A percentile compares a stretch with the other conserved stretches of the same genome.
Evolutionary conservation across 2,329 filamentous ascomycete species (phyloP).

Genomic region (Lojkania enalia): DNA sequence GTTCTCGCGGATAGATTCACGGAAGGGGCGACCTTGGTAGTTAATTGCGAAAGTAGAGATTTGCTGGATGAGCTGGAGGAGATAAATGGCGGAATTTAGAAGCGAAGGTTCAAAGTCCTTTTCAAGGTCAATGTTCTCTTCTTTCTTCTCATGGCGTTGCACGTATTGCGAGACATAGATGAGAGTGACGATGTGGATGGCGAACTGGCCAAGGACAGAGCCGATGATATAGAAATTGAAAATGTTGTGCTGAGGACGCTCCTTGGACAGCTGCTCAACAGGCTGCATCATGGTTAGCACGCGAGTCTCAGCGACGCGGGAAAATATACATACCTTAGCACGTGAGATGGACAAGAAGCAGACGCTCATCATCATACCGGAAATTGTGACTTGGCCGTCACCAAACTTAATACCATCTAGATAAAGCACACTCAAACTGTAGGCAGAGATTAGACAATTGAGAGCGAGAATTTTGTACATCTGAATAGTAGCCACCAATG

Average conservation of each 20-base stretch:
- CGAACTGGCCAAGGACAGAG: slow-evolving; percentile 95
- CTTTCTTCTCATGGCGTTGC: slow-evolving; percentile 74
- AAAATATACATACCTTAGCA: slow-evolving; percentile 67
- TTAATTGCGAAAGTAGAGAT: slow-evolving; percentile 99
- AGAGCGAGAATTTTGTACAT: slow-evolving; percentile 99
- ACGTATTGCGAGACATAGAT: slow-evolving; percentile 94
- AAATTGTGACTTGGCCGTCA: slow-evolving; percentile 97
- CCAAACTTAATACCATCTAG: slow-evolving; percentile 99
- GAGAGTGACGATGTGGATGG: slow-evolving; percentile 88
- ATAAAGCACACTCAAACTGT: slow-evolving; percentile 94
- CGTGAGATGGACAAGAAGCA: slow-evolving; percentile 99
- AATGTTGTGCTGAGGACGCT: slow-evolving; percentile 96
- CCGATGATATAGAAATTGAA: slow-evolving; percentile 99
- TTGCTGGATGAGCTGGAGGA: slow-evolving; percentile 96
- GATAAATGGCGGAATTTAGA: slow-evolving; percentile 94
- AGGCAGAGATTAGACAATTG: slow-evolving; percentile 97
- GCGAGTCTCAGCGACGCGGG: not conserved
- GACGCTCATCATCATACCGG: slow-evolving; percentile 99
- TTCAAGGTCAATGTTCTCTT: slow-evolving; percentile 79
- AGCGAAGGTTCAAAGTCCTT: slow-evolving; percentile 92
- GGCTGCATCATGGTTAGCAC: slow-evolving; percentile 56
- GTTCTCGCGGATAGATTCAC: slow-evolving; percentile 93
- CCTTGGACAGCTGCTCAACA: slow-evolving; percentile 93
- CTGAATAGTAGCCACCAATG: slow-evolving; percentile 95
- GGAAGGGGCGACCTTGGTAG: slow-evolving; percentile 97